Evolutionary conservation across 2,329 filamentous ascomycete genomes (phyloP).

Genomic region (Cercospora brassicicola): DNA sequence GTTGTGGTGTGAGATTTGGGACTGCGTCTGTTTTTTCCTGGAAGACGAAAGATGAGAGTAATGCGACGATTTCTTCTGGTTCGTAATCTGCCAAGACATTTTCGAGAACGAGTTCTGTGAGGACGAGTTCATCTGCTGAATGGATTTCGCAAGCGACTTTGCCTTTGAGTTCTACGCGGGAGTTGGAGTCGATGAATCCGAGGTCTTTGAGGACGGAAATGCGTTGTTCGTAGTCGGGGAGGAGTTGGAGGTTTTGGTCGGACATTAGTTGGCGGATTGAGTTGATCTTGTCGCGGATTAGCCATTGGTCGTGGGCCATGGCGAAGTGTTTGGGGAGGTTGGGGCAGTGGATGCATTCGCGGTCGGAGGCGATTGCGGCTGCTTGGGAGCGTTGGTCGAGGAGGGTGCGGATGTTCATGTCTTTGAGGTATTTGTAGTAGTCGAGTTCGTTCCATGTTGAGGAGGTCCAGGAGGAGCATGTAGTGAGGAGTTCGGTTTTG

Average conservation of each 20-base stretch:
- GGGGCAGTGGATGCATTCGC: slow-evolving; percentile 68
- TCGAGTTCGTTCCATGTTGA: slow-evolving; percentile 81
- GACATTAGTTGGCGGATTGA: slow-evolving; percentile 86
- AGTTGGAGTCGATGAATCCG: slow-evolving; percentile 83
- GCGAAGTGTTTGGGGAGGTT: slow-evolving; percentile 89
- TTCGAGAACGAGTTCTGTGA: slow-evolving; percentile 94
- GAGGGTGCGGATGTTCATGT: slow-evolving; percentile 76
- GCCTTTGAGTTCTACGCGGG: slow-evolving; percentile 90
- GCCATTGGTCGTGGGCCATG: slow-evolving; percentile 95
- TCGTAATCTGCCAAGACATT: slow-evolving; percentile 95
- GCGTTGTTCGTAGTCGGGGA: slow-evolving; percentile 95
- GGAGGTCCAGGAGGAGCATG: slow-evolving; percentile 73
- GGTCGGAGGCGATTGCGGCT: slow-evolving; percentile 62
- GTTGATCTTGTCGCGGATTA: slow-evolving; percentile 89
- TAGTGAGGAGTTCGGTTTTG: slow-evolving; percentile 65
- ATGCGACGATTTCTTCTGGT: slow-evolving; percentile 90
- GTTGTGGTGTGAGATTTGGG: slow-evolving; percentile 75
- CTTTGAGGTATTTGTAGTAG: slow-evolving; percentile 72
- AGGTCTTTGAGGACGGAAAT: slow-evolving; percentile 89
- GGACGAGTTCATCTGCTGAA: slow-evolving; percentile 90
- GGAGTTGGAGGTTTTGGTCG: slow-evolving; percentile 90
- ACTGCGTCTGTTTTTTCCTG: slow-evolving; percentile 88
- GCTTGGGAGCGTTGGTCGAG: slow-evolving; percentile 69
- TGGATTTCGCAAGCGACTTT: slow-evolving; percentile 99
- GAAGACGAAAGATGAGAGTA: slow-evolving; percentile 94